Evolutionary conservation across 768 basidiomycete genomes (phyloP).

Genomic region (Mycena sanguinolenta): DNA sequence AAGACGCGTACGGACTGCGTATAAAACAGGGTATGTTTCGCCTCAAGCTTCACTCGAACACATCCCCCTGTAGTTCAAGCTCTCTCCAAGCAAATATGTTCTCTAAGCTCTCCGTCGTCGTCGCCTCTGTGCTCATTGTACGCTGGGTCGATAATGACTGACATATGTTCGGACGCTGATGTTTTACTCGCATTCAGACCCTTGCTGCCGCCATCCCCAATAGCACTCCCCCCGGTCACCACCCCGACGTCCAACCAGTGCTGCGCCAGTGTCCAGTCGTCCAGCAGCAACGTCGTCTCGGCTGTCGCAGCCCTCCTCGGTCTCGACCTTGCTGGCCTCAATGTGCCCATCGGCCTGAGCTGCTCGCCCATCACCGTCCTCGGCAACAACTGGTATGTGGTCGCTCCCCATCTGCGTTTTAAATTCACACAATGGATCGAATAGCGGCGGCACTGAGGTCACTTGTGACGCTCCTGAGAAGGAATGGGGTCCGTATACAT

Average conservation of each 20-base stretch:
- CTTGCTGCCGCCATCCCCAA: constrained; percentile 1
- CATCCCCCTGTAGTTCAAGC: not conserved
- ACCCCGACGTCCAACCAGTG: not conserved
- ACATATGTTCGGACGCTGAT: not conserved
- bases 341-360: constrained; percentile 30
- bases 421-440: no score
- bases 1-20: not conserved
- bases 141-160: not conserved
- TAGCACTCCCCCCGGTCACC: not conserved
- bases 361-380: constrained; percentile 34
- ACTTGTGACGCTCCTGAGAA: constrained; percentile 14
- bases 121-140: not conserved
- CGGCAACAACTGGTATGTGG: constrained; percentile 27
- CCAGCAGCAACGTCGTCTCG: not conserved
- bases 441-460: constrained; percentile 3
- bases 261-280: not conserved
- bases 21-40: not conserved
- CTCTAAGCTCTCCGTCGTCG: not conserved
- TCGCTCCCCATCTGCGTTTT: not conserved
- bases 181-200: not conserved
- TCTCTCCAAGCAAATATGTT: not conserved
- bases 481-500: constrained; percentile 10
- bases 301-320: not conserved
- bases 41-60: not conserved
- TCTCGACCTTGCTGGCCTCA: constrained; percentile 26